Evolutionary conservation across 2,329 filamentous ascomycete species (phyloP).

Genomic region (Verticillium nubilum): DNA sequence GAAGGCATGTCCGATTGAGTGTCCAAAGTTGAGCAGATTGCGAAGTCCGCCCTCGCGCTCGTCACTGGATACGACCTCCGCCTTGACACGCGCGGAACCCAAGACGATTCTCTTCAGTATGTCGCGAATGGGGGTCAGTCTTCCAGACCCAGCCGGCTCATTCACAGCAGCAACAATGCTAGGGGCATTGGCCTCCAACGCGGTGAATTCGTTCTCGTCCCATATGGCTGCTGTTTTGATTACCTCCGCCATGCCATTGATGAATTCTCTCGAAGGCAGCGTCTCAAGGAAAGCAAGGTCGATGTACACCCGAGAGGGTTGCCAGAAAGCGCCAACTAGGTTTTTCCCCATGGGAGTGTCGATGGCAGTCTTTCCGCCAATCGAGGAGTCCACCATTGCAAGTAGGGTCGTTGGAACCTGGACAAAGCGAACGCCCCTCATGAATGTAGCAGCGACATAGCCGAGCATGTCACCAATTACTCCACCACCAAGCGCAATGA

Average conservation of each 20-base stretch:
- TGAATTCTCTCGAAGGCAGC: constrained; percentile 83
- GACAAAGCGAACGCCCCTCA: constrained; percentile 93
- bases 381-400: constrained; percentile 97
- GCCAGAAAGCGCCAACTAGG: constrained; percentile 92
- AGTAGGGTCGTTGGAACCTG: constrained; percentile 94
- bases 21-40: constrained; percentile 94
- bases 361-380: constrained; percentile 97
- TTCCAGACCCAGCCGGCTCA: constrained; percentile 41
- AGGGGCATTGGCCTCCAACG: constrained; percentile 76
- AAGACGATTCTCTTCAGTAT: constrained; percentile 76
- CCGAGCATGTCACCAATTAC: constrained; percentile 98
- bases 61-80: constrained; percentile 87
- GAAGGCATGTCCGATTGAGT: constrained; percentile 95
- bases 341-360: constrained; percentile 97
- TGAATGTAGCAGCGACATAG: constrained; percentile 96
- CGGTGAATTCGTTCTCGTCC: constrained; percentile 79
- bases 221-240: constrained; percentile 97
- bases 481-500: constrained; percentile 90
- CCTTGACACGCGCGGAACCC: constrained; percentile 89
- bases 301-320: constrained; percentile 89
- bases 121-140: constrained; percentile 65
- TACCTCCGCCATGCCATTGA: constrained; percentile 98
- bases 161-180: constrained; percentile 70
- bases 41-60: constrained; percentile 90
- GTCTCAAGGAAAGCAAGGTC: constrained; percentile 90